phyloP scores from a whole-genome alignment of 2,329 filamentous ascomycete genomes.

The Aureobasidium zeae region DNA sequence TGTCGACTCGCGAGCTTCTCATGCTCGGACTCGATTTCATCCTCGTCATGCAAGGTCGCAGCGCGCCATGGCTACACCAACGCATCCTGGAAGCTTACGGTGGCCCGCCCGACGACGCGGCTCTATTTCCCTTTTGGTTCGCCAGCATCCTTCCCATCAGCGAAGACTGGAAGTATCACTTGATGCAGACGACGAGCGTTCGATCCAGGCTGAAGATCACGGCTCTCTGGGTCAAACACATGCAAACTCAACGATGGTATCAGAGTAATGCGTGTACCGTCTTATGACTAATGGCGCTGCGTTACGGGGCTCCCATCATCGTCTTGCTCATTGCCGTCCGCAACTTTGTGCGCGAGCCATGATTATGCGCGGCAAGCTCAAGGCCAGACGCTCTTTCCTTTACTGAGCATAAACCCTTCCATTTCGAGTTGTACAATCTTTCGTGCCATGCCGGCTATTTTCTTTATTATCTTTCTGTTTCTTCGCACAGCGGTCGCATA shows the following conservation, averaged over 20 bases:
- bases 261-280: constrained; percentile 33
- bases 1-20: constrained; percentile 65
- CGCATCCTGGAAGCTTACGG: constrained; percentile 67
- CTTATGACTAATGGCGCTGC: constrained; percentile 31
- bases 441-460: not conserved
- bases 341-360: constrained; percentile 3
- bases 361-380: not conserved
- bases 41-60: constrained; percentile 55
- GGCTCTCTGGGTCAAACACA: constrained; percentile 65
- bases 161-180: constrained; percentile 68
- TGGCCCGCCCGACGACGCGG: constrained; percentile 65
- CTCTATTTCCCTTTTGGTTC: constrained; percentile 82
- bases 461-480: not conserved
- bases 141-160: constrained; percentile 69
- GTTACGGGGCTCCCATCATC: constrained; percentile 23
- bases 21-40: constrained; percentile 59
- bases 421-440: constrained; percentile 11
- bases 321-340: constrained; percentile 22
- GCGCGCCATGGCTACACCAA: constrained; percentile 65
- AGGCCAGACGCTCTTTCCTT: not conserved
- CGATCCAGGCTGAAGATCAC: constrained; percentile 75
- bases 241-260: constrained; percentile 62
- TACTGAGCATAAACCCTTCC: not conserved
- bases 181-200: constrained; percentile 66
- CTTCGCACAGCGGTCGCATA: constrained; percentile 14